Percentiles rank a stretch among this genome's conserved stretches.
These are phyloP conservation scores for Populus alba DNA, from an alignment of 345 rosid species.

Conservation along the genomic window DNA sequence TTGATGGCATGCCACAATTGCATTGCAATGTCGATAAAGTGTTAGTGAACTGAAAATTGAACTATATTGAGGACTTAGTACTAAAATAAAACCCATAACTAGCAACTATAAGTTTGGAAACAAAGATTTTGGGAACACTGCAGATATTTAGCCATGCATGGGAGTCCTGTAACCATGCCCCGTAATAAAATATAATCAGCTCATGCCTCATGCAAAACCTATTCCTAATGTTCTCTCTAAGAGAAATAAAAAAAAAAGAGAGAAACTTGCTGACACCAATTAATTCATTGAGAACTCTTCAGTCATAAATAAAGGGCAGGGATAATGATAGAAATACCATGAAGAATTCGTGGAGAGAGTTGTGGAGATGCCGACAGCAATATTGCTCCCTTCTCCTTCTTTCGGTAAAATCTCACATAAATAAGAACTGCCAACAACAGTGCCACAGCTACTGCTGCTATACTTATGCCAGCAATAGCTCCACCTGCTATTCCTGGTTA, in stretches of 20 bases:
- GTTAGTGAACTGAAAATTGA: too few species aligned
- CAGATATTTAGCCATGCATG: not conserved
- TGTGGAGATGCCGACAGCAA: slow-evolving; percentile 38
- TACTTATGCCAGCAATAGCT: slow-evolving; percentile 57
- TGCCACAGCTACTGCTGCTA: slow-evolving; percentile 45
- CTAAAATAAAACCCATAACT: not conserved
- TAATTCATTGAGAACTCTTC: not conserved
- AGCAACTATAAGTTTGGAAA: not conserved
- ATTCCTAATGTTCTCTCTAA: not conserved
- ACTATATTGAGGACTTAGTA: not conserved
- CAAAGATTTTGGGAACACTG: not conserved
- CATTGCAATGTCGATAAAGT: too few species aligned
- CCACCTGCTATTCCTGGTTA: slow-evolving; percentile 62
- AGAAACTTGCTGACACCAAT: not conserved
- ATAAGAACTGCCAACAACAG: slow-evolving; percentile 39
- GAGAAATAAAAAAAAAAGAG: not conserved
- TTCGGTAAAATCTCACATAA: slow-evolving; percentile 45
- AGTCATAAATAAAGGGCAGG: not conserved
- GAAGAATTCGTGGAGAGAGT: slow-evolving; percentile 33
- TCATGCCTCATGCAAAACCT: not conserved
- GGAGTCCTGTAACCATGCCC: too few species aligned
- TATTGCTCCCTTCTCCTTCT: slow-evolving; percentile 39
- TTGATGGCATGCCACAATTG: too few species aligned
- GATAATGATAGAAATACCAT: slow-evolving; percentile 28
- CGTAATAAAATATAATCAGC: not conserved